Base-by-base conservation (phyloP, 2,329 filamentous ascomycete species). In the Shiraia sp. region DNA sequence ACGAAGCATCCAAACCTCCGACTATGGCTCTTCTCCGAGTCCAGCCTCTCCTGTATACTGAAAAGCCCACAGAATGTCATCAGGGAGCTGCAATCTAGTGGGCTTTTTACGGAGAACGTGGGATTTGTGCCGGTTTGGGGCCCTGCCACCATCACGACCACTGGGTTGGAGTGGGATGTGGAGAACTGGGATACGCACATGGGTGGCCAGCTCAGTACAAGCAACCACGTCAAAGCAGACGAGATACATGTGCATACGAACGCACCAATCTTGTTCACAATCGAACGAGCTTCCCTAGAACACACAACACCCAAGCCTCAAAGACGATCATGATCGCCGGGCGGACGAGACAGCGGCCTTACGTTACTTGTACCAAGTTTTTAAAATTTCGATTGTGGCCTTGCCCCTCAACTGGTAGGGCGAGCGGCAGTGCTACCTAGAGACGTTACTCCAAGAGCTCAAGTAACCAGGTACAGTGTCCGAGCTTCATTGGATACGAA, bases 161-260 rank as follows among this genome's bases (percentile, higher is more conserved):
- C 75, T 10, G 93, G 93, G 0, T 74, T 97, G 14, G 85, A 95
- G 65, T 99, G 93, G 93, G 90, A 99, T 70, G 88, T 99, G 1
- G 65, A 77, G 45, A 75, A 89, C 46, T 96, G 92, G 90, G 72
- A 79, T 52, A 96, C 75, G 15, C 66, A 71, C 35, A 73, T 77
- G 63, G 75, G 75, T 12, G 67, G 68, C 2, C 69, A 73, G 42
- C 69, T 78, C 43, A 78, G 75, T 51, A 75, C 75, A 6, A 77
- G 74, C 47, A 78, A 78, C 49, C 75, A 77, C 43, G 66, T 75
- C 36, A 66, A 72, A 28, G 56, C 61, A 6, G 69, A 75, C 24
- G 42, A 63, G 16, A 57, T 77, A 8, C 54, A 55, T 9, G 61
- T 78, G 13, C 56, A 59, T 26, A 73, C 71, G 16, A 66, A 72